Evolutionary conservation across 768 basidiomycete species (phyloP), one percentile per base, ranked within the genome.

Genomic region (Russula sp.): DNA sequence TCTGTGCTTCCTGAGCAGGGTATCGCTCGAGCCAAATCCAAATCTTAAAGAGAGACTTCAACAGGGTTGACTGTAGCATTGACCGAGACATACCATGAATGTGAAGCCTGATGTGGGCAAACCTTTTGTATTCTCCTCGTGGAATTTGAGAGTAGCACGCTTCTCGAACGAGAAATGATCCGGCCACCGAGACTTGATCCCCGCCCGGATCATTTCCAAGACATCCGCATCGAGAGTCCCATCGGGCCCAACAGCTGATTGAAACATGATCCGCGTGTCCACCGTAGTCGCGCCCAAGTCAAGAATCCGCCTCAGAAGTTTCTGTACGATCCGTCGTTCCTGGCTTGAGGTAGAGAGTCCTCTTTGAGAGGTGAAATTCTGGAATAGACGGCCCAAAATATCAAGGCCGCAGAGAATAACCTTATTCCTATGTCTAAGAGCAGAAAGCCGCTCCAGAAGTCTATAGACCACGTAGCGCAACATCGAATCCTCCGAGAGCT

Each of bases 101-200:
- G 89, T 88, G 69, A 91, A 83, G 0, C 90, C 91, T 13, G 79
- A 73, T 1, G 76, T 68, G 0, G 88, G 85, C 49, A 91, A 72
- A 0, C 82, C 81, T 62, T 79, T 81, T 40, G 73, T 70, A n/a
- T 73, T 75, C n/a, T 77, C 75, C 50, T 84, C 80, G 1, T 74
- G 73, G 37, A 86, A 71, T 4, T 77, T 75, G 6, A 91, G 66
- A 9, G 81, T 74, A 3, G 87, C 81, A 6, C 75, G 71, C 2
- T 80, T 79, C 70, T 85, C 84, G 68, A 92, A 75, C 3, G 84
- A 88, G 63, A 94, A 81, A 70, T 93, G 91, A 60, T 85, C 82
- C 0, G 88, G 84, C 91, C 91, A 93, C 39, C 84, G 80, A 44
- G 84, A 84, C 71, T 83, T 87, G 79, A 89, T 85, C 3, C 83